Evolutionary conservation across 176 grass and related monocot genomes (phyloP).

Genomic region (Zizania latifolia): DNA sequence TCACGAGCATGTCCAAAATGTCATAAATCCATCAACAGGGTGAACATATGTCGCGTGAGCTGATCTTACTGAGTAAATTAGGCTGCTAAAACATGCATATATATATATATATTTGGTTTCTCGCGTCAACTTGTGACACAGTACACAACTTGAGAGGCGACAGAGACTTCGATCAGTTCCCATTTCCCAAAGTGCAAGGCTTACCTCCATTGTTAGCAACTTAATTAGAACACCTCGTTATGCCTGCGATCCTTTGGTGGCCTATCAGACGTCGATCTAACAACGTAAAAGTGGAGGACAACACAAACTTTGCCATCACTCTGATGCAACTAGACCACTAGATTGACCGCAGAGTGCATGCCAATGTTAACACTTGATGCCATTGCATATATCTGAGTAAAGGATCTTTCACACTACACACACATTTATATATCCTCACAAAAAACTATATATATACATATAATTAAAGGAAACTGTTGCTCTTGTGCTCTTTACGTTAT

Average conservation of each 20-base stretch:
- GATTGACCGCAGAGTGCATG: neutral
- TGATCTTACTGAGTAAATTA: neutral
- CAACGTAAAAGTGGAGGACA: neutral
- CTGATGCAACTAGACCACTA: neutral
- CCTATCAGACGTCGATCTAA: neutral
- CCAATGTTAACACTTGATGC: no score
- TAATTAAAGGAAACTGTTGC: neutral
- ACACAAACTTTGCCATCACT: neutral
- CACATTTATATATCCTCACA: no score
- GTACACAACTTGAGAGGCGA: neutral
- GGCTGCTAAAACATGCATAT: no score
- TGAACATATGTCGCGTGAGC: neutral
- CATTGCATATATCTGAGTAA: no score
- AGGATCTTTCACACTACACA: no score
- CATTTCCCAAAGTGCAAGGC: neutral
- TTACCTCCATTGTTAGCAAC: no score
- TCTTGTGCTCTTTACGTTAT: neutral
- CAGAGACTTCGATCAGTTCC: neutral
- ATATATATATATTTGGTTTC: no score
- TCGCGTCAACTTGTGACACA: neutral
- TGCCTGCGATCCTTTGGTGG: neutral
- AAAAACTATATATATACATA: no score
- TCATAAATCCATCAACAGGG: neutral
- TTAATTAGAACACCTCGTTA: no score
- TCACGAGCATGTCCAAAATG: neutral